Evolutionary conservation across 805 yeast species (phyloP), one percentile per base, ranked within the genome.

Genomic region (Scheffersomyces coipomensis): DNA sequence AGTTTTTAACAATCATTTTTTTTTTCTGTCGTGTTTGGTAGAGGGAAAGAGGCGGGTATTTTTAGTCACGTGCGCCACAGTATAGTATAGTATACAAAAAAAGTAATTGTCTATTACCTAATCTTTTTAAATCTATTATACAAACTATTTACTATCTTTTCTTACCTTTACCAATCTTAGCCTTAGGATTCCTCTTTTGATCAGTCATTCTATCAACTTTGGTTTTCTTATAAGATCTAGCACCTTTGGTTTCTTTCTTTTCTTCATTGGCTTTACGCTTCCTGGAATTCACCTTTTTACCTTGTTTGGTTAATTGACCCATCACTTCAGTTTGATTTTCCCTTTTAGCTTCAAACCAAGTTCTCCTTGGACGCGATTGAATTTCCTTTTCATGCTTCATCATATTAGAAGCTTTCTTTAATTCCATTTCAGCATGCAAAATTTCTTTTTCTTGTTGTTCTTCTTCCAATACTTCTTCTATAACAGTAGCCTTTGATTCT

Each of bases 371-470:
- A 55, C 97, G 78, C 1, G 96, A 70, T 48, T 79, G 76, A 55
- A 93, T 93, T 63, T 93, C 98, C 38, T 77, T 78, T 49, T 80
- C 79, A 53, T 86, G 89, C 56, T 78, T 84, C 46, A 93, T 66
- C 59, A 93, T 52, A 61, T 93, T 93, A 53, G 85, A 85, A 40
- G 96, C 96, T 61, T 85, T 88, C 47, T 76, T 77, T 34, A 91
- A 63, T 59, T 93, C 93, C 85, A 88, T 84, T 68, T 93, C 99
- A 1, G 97, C 98, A 39, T 78, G 78, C 21, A 88, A 60, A 36
- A 91, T 71, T 58, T 88, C 95, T 64, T 91, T 91, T 51, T 87
- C 96, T 48, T 79, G 78, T 62, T 88, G 83, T 60, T 93, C 99
- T 60, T 91, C 97, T 4, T 74, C 83, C 40, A 89, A 62, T 39